phyloP scores from a whole-genome alignment of 768 basidiomycete genomes.

The Suillus luteus region DNA sequence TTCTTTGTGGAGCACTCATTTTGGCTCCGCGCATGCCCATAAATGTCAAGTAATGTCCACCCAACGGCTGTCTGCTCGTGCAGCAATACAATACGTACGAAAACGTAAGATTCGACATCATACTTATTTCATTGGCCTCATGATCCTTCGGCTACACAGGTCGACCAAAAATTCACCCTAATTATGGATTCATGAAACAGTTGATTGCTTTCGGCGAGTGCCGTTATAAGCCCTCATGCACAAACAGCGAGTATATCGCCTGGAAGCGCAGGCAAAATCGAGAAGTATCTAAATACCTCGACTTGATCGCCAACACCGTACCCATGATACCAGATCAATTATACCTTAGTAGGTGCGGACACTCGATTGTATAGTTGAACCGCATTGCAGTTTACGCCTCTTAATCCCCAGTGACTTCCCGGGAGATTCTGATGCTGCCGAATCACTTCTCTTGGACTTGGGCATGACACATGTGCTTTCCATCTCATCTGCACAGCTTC shows the following conservation, averaged over 20 bases:
- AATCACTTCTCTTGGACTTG: conserved; percentile 51
- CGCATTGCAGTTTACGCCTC: neutral
- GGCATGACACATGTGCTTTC: conserved; percentile 57
- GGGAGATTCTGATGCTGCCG: conserved; percentile 48
- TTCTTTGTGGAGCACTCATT: conserved; percentile 6
- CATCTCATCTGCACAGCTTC: conserved; percentile 52
- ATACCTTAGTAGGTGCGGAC: conserved; percentile 49
- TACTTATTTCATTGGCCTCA: conserved; percentile 14
- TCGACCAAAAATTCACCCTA: conserved; percentile 41
- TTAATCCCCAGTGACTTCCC: conserved; percentile 53
- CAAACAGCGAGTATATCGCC: conserved; percentile 48
- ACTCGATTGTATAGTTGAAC: neutral
- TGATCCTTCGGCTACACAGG: conserved; percentile 27
- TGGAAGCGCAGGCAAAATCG: conserved; percentile 60
- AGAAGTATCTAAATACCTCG: conserved; percentile 54
- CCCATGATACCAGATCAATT: conserved; percentile 50
- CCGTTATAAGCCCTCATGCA: conserved; percentile 44
- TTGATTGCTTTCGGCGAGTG: conserved; percentile 56
- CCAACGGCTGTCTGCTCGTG: conserved; percentile 39
- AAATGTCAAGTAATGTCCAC: conserved; percentile 51
- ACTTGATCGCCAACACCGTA: conserved; percentile 53
- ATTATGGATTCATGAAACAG: conserved; percentile 58
- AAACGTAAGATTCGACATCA: conserved; percentile 39
- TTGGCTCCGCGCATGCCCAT: conserved; percentile 7
- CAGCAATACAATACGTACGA: conserved; percentile 52